Base-by-base conservation (phyloP, 257 asterid genomes). In the Ilex asprella region DNA sequence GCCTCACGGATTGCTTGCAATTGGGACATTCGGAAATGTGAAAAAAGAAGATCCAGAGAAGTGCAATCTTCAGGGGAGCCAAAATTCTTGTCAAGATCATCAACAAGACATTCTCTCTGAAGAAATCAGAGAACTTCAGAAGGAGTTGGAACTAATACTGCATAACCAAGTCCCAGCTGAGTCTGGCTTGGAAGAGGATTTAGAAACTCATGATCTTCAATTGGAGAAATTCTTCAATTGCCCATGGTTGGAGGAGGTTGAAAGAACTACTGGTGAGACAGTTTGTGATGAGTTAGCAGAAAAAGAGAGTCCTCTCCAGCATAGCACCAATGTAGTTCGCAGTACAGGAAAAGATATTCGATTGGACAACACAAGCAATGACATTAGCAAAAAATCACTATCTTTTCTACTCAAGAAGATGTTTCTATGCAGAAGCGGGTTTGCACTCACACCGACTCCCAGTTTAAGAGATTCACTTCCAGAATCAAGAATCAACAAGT, bases 21-120 rank as follows among this genome's bases (percentile, higher is more conserved):
- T 91, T 59, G 97, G 97, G 35, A 91, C 97, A 60, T 86, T 91
- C 12, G 97, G 97, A 31, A 82, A 75, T 51, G 65, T 31, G 61
- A 63, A 64, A 2, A 81, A 35, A 35, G 41, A 83, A 57, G 58
- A 64, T 12, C 41, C 73, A 15, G 78, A 64, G 3, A 67, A 50
- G 16, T 27, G 65, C 55, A 59, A 68, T 55, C 6, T 49, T 57
- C 73, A 70, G 39, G 65, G 43, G 12, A 60, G 7, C 32, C 16
- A 57, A 59, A 21, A 64, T 46, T 16, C 59, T 10, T 53, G 41
- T 10, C 57, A 63, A 56, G 81, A 64, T 31, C 67, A 61, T 56
- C 67, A 12, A n/a, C 67, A 70, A 30, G 55, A 61, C 10, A 46
- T 61, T 7, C 53, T 63, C 8, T 12, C 52, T 35, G 83, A 80